phyloP scores from a whole-genome alignment of 2,329 filamentous ascomycete species.

The Nannizzia gypsea region DNA sequence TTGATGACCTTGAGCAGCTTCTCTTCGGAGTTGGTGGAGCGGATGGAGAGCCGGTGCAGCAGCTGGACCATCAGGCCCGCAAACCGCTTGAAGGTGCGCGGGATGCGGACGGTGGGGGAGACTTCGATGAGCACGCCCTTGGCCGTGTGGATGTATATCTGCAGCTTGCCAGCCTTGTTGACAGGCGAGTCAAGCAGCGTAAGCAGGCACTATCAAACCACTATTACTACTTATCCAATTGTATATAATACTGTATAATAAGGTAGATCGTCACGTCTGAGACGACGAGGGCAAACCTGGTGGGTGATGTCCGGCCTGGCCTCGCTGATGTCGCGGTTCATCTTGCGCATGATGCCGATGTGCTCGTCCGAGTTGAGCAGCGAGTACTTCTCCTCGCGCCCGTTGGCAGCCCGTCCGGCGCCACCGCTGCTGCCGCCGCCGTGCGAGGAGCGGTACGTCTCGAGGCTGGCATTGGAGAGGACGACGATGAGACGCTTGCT shows the following conservation, averaged over 20 bases:
- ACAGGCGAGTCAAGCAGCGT: constrained; percentile 94
- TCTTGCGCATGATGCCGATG: constrained; percentile 98
- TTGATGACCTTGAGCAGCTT: constrained; percentile 96
- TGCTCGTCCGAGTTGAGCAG: constrained; percentile 98
- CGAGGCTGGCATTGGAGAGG: constrained; percentile 89
- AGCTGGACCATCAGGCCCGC: constrained; percentile 98
- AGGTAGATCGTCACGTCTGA: background rate
- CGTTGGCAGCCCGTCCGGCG: constrained; percentile 33
- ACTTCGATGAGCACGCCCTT: constrained; percentile 97
- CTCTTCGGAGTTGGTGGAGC: constrained; percentile 92
- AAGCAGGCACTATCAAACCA: constrained; percentile 65
- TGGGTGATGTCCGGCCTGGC: constrained; percentile 96
- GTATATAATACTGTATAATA: background rate
- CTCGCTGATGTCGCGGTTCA: constrained; percentile 97
- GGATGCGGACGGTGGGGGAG: constrained; percentile 93
- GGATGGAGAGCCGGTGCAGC: constrained; percentile 86
- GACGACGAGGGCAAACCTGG: constrained; percentile 53
- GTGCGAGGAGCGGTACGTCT: constrained; percentile 88
- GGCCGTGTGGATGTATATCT: constrained; percentile 97
- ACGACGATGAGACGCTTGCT: constrained; percentile 88
- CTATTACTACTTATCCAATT: background rate
- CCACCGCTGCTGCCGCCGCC: constrained; percentile 33
- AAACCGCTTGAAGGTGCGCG: constrained; percentile 96
- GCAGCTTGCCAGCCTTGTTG: constrained; percentile 94
- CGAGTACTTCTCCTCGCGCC: constrained; percentile 86